Evolutionary conservation across 768 basidiomycete genomes (phyloP).

Genomic region (Trametes cingulata): DNA sequence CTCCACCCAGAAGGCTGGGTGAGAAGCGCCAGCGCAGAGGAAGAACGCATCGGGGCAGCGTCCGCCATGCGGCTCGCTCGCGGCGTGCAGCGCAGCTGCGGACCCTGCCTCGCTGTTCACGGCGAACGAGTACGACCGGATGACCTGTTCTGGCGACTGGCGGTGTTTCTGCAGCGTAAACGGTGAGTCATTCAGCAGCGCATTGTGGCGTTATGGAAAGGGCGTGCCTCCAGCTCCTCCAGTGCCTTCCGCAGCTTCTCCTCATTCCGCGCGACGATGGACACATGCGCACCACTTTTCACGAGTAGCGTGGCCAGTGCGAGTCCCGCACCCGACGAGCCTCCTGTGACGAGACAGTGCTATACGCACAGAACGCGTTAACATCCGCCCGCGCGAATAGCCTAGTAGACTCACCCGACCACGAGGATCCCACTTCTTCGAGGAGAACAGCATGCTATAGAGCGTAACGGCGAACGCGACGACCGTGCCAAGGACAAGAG

Average conservation of each 20-base stretch:
- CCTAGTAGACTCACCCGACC: slow-evolving; percentile 17
- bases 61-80: slow-evolving; percentile 53
- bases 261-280: slow-evolving; percentile 80
- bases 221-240: slow-evolving; percentile 61
- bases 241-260: slow-evolving; percentile 62
- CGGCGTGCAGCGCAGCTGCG: slow-evolving; percentile 60
- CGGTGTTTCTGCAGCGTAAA: slow-evolving; percentile 34
- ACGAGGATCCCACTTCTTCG: slow-evolving; percentile 32
- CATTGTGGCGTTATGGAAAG: background rate
- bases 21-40: slow-evolving; percentile 72
- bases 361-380: slow-evolving; percentile 29
- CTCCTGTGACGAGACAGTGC: slow-evolving; percentile 89
- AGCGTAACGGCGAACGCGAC: slow-evolving; percentile 5
- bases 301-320: slow-evolving; percentile 68
- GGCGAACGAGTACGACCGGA: slow-evolving; percentile 68
- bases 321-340: slow-evolving; percentile 78
- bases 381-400: background rate
- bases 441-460: slow-evolving; percentile 25
- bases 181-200: background rate
- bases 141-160: slow-evolving; percentile 54
- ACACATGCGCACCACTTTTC: slow-evolving; percentile 74
- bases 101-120: slow-evolving; percentile 56
- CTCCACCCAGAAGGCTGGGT: slow-evolving; percentile 79
- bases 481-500: slow-evolving; percentile 10
- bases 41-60: slow-evolving; percentile 75